Conservation (phyloP, 768 basidiomycete species). For the Boletus coccyginus region DNA sequence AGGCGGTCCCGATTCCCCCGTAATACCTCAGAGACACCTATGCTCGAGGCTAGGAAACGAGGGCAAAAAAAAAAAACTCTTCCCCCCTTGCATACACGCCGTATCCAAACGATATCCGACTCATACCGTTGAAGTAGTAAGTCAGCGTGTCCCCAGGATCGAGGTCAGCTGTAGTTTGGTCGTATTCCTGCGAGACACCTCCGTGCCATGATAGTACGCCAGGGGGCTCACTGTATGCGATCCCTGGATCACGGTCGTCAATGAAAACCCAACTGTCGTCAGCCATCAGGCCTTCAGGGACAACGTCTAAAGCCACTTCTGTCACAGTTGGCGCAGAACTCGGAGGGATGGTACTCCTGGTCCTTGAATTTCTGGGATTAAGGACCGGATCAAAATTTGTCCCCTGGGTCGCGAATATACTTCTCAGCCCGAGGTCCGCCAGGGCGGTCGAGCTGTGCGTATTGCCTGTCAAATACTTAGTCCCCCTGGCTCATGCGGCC, state of each 20-base stretch:
- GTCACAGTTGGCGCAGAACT: not conserved
- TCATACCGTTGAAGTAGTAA: slow-evolving; percentile 6
- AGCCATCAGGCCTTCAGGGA: not conserved
- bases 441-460: too few relatives aligned
- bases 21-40: not conserved
- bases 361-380: not conserved
- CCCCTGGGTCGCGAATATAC: too few relatives aligned
- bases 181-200: not conserved
- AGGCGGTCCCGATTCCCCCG: not conserved
- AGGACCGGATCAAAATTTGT: not conserved
- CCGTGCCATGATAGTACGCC: not conserved
- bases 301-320: not conserved
- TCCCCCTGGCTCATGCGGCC: too few relatives aligned
- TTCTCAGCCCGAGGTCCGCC: not conserved
- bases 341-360: not conserved
- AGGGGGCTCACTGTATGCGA: not conserved
- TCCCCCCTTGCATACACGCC: not conserved
- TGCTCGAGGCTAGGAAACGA: slow-evolving; percentile 4
- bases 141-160: not conserved
- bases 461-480: too few relatives aligned
- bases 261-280: not conserved
- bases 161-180: not conserved
- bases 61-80: not conserved
- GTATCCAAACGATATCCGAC: not conserved
- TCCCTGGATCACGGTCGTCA: slow-evolving; percentile 1